Evolutionary conservation across 169 alveolate species (phyloP).

Genomic region (Cryptosporidium viatorum): DNA sequence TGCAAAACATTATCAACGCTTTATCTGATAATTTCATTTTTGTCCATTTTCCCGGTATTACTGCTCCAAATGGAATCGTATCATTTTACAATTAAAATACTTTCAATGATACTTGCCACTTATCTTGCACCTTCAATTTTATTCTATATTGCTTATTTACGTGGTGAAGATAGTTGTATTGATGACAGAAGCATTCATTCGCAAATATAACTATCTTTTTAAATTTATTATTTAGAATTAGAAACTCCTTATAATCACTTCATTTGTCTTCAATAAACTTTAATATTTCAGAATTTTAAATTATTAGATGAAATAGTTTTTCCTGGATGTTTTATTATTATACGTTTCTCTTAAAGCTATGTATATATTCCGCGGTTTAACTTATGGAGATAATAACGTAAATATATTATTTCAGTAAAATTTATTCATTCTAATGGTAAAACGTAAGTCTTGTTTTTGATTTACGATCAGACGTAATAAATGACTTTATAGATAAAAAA

Average conservation of each 20-base stretch:
- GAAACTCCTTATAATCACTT: not conserved
- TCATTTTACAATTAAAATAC: not conserved
- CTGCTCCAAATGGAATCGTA: conserved; percentile 5
- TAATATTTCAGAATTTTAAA: not conserved
- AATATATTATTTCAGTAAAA: not conserved
- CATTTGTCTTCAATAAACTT: not conserved
- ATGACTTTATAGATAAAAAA: conserved; percentile 19
- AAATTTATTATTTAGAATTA: not conserved
- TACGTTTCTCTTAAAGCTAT: not conserved
- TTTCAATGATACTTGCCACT: conserved; percentile 29
- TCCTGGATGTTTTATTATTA: too few species aligned
- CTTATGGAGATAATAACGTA: not conserved
- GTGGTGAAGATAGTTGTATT: conserved; percentile 35
- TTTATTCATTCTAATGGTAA: not conserved
- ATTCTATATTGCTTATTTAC: conserved; percentile 57
- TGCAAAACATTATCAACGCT: conserved; percentile 27
- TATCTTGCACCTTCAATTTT: conserved; percentile 58
- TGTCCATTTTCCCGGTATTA: conserved; percentile 28
- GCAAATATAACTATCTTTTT: not conserved
- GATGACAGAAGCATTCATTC: conserved; percentile 24
- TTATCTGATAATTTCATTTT: conserved; percentile 27
- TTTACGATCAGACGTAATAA: not conserved
- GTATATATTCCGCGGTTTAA: not conserved
- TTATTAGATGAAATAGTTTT: too few species aligned
- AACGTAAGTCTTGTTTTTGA: not conserved